phyloP scores from a whole-genome alignment of 2,329 filamentous ascomycete genomes.

The Ilyonectria robusta region DNA sequence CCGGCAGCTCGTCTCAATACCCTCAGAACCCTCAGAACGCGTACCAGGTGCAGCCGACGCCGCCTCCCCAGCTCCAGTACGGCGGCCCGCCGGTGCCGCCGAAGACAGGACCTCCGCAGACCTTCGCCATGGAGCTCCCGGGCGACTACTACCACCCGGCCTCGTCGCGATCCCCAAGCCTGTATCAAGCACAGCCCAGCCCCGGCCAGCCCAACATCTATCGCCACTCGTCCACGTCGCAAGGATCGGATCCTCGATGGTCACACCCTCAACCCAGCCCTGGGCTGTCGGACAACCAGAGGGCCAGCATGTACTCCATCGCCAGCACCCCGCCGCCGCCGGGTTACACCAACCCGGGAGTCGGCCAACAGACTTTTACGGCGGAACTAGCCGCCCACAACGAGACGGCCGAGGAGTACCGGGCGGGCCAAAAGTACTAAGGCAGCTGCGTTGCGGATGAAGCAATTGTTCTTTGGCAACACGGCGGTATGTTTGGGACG shows the following conservation, averaged over 20 bases:
- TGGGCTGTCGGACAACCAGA: conserved; percentile 38
- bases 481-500: background rate
- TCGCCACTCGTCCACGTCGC: conserved; percentile 42
- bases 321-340: conserved; percentile 41
- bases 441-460: background rate
- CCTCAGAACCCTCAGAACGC: conserved; percentile 32
- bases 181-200: conserved; percentile 43
- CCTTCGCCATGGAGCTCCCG: conserved; percentile 59
- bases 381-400: conserved; percentile 62
- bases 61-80: conserved; percentile 13
- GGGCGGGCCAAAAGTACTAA: conserved; percentile 25
- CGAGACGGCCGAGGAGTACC: conserved; percentile 63
- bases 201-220: conserved; percentile 38
- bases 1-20: conserved; percentile 30
- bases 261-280: conserved; percentile 53
- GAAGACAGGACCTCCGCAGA: conserved; percentile 39
- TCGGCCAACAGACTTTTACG: conserved; percentile 59
- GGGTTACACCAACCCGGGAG: conserved; percentile 55
- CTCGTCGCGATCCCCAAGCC: conserved; percentile 51
- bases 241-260: conserved; percentile 56
- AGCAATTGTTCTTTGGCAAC: background rate
- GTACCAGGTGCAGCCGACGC: conserved; percentile 33
- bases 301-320: conserved; percentile 46
- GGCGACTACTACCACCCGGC: conserved; percentile 64
- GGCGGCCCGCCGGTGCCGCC: conserved; percentile 45